These are phyloP conservation scores for Carex arenaria DNA, from an alignment of 202 grass and related monocot species.

Conservation along the genomic window DNA sequence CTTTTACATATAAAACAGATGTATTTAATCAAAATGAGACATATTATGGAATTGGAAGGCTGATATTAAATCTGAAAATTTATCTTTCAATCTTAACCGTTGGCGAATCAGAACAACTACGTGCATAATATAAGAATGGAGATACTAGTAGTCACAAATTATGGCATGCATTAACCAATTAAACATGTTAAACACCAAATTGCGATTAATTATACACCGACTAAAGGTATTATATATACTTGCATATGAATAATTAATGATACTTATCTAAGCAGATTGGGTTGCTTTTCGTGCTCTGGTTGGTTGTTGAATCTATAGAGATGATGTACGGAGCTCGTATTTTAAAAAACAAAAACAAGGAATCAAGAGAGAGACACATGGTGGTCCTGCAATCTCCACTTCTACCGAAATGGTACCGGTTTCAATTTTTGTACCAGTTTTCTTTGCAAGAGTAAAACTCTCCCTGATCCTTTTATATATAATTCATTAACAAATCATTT, in stretches of 20 bases:
- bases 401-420: neutral
- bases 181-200: constrained; percentile 12
- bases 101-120: too few species aligned
- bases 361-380: neutral
- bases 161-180: neutral
- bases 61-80: too few species aligned
- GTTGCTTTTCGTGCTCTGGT: constrained; percentile 15
- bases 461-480: neutral
- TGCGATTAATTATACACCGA: constrained; percentile 20
- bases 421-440: neutral
- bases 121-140: too few species aligned
- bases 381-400: neutral
- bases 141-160: neutral
- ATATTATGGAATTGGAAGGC: too few species aligned
- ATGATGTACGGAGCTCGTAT: constrained; percentile 21
- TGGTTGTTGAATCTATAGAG: constrained; percentile 22
- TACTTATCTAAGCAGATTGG: constrained; percentile 9
- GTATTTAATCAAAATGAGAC: too few species aligned
- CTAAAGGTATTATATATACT: neutral
- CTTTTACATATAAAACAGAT: too few species aligned
- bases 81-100: too few species aligned
- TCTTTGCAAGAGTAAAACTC: neutral
- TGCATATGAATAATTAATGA: neutral
- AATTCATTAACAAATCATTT: neutral
- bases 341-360: neutral